Evolutionary conservation across 805 yeast genomes (phyloP), one percentile per base, ranked within the genome.

Genomic region (Zygoascus flipseniorum): DNA sequence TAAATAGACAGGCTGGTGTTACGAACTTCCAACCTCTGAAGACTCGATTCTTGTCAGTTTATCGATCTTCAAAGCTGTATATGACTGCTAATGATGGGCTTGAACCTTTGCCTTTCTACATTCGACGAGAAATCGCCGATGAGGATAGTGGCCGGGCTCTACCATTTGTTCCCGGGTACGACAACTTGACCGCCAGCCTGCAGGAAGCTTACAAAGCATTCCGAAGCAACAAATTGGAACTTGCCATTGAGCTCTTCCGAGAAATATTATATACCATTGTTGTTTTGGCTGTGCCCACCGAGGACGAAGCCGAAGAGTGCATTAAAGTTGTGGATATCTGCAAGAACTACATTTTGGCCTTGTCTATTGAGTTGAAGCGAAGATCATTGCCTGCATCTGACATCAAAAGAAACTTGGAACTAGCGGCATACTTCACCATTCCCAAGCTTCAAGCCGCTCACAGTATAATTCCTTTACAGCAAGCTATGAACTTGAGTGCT

Each of bases 401-500:
- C 31, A 75, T 85, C 52, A 85, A 89, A 69, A 85, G 98, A 58
- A 90, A 89, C 69, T 76, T 93, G 65, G 98, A 93, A 70, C 75
- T 93, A 60, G 98, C 99, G 5, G 95, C 98, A 0, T 92, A 92
- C 71, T 95, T 93, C 75, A 89, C 99, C 13, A 83, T 80, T 65
- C 84, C 90, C 28, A 80, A 85, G 59, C 77, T 93, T 61, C 88
- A 85, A 58, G 83, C 86, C 37, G 84, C 85, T 8, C 99, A 93
- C 70, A 80, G 85, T 55, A 80, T 85, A 52, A 85, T 89, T 65
- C 96, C 98, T 11, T 76, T 89, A 62, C 95, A 89, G 68, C 96
- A 89, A 53, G 99, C 99, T 42, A 86, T 92, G 93, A 82, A 86
- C 46, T 95, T 88, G 73, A 81, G 93, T 42, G 89, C 87, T 78